Conservation (phyloP, 345 rosid genomes). For the Gossypioides kirkii region DNA sequence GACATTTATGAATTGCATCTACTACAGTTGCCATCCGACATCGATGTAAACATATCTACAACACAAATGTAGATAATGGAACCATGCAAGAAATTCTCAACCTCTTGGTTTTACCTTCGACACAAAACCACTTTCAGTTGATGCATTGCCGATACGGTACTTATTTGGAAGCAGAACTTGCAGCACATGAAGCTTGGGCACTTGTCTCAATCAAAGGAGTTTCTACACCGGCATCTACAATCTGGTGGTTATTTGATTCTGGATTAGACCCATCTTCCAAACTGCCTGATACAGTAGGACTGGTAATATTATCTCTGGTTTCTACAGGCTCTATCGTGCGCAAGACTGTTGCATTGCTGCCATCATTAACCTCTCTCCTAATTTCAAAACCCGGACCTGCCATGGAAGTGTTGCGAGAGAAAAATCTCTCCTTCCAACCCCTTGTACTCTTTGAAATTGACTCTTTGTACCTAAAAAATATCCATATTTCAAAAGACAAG, state of each 20-base stretch:
- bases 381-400: constrained; percentile 75
- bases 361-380: constrained; percentile 80
- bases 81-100: background rate
- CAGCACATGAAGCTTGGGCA: constrained; percentile 37
- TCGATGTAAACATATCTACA: too few relatives aligned
- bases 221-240: constrained; percentile 25
- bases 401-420: constrained; percentile 68
- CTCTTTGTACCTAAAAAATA: constrained; percentile 66
- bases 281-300: constrained; percentile 41
- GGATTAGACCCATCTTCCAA: constrained; percentile 32
- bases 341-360: constrained; percentile 82
- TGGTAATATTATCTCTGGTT: constrained; percentile 38
- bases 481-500: background rate
- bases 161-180: constrained; percentile 52
- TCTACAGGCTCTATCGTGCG: constrained; percentile 83
- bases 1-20: background rate
- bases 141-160: constrained; percentile 12
- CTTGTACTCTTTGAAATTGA: constrained; percentile 89
- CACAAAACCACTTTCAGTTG: constrained; percentile 10
- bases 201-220: constrained; percentile 30
- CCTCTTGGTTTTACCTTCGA: constrained; percentile 13
- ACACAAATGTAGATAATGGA: background rate
- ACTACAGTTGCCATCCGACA: background rate
- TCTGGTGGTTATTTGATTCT: constrained; percentile 33
- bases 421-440: constrained; percentile 88